Percentiles rank a stretch among this genome's conserved stretches.
Conservation (phyloP, 371 early-diverging fungal genomes). For the Mortierella polycephala region DNA sequence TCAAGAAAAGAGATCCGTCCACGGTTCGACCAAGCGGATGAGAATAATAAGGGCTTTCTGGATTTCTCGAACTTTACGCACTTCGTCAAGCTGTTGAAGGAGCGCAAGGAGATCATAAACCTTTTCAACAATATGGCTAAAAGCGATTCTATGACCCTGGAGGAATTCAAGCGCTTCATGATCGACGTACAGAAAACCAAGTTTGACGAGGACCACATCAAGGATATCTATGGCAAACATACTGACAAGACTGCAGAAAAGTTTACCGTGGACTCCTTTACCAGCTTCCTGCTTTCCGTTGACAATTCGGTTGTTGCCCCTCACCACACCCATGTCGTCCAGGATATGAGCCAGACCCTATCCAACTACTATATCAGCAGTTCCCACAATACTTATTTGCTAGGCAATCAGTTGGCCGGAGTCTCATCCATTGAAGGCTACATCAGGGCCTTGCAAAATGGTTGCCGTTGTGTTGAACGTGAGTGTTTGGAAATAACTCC, state of each 20-base stretch:
- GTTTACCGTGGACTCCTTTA: slow-evolving; percentile 49
- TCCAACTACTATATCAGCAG: slow-evolving; percentile 82
- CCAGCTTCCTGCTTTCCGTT: slow-evolving; percentile 55
- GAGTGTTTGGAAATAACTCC: slow-evolving; percentile 15
- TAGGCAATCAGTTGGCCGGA: slow-evolving; percentile 82
- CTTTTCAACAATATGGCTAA: slow-evolving; percentile 30
- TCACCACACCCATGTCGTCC: slow-evolving; percentile 43
- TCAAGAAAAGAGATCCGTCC: slow-evolving; percentile 47
- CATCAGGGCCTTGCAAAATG: slow-evolving; percentile 79
- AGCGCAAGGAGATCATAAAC: slow-evolving; percentile 45
- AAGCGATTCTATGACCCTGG: slow-evolving; percentile 38
- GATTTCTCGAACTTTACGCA: slow-evolving; percentile 53
- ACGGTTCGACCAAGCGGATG: slow-evolving; percentile 55
- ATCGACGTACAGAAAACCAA: slow-evolving; percentile 46
- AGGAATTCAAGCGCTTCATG: slow-evolving; percentile 55
- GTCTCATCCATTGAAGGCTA: slow-evolving; percentile 82
- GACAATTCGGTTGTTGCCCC: slow-evolving; percentile 53
- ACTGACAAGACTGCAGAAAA: slow-evolving; percentile 37
- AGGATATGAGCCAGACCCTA: slow-evolving; percentile 66
- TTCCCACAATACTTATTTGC: slow-evolving; percentile 85
- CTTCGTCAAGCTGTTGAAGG: slow-evolving; percentile 57
- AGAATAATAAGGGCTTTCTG: slow-evolving; percentile 42
- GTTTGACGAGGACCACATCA: slow-evolving; percentile 34
- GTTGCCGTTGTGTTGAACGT: slow-evolving; percentile 86
- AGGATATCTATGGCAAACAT: slow-evolving; percentile 46